Evolutionary conservation across 345 rosid genomes (phyloP).

Genomic region (Acer negundo): DNA sequence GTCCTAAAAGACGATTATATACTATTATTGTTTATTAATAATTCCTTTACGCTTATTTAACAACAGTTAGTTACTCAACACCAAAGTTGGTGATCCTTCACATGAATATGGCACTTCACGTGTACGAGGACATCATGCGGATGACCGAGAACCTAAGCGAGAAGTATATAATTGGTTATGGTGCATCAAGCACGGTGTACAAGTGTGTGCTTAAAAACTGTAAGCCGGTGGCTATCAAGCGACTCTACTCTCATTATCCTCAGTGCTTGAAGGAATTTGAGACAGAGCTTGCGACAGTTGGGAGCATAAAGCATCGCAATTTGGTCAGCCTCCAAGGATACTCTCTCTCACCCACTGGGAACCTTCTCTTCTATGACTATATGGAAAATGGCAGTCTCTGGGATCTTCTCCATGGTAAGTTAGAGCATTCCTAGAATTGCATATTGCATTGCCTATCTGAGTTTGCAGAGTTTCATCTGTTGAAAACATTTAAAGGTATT

Average conservation of each 20-base stretch:
- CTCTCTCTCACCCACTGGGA: conserved; percentile 75
- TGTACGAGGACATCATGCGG: conserved; percentile 96
- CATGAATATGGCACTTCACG: conserved; percentile 98
- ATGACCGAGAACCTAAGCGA: conserved; percentile 96
- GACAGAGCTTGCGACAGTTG: conserved; percentile 86
- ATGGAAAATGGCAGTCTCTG: conserved; percentile 99
- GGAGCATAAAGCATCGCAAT: conserved; percentile 92
- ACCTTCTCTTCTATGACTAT: conserved; percentile 93
- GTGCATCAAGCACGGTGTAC: conserved; percentile 94
- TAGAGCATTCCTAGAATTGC: neutral
- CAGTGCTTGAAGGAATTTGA: conserved; percentile 85
- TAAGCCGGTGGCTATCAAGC: conserved; percentile 93
- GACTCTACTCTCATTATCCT: conserved; percentile 81
- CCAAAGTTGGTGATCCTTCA: conserved; percentile 91
- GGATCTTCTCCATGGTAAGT: conserved; percentile 92
- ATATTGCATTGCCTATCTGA: neutral
- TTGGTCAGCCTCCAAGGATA: conserved; percentile 91
- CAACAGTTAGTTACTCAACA: conserved; percentile 62
- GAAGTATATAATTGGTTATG: conserved; percentile 83
- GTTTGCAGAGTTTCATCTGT: neutral
- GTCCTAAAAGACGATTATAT: neutral
- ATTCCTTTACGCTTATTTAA: conserved; percentile 13
- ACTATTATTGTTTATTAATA: conserved; percentile 2
- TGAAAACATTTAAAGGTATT: neutral
- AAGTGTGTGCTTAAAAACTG: conserved; percentile 93